Percentiles rank a stretch among this genome's conserved stretches.
phyloP scores from a whole-genome alignment of 768 basidiomycete genomes.

The Tephrocybe sp. region DNA sequence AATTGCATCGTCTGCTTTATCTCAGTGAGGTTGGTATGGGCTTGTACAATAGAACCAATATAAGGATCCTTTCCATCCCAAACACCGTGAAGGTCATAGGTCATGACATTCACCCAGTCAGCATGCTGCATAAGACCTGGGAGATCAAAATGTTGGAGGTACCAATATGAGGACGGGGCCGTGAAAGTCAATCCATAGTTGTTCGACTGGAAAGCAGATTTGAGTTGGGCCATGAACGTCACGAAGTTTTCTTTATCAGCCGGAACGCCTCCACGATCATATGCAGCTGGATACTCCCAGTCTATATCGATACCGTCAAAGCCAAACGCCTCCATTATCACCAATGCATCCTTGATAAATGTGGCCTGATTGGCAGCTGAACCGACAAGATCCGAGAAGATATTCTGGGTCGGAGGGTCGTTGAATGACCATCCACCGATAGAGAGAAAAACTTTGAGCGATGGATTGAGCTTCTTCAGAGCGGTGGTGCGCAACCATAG shows the following conservation, averaged over 20 bases:
- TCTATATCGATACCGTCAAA: constrained; percentile 3
- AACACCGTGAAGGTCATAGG: not conserved
- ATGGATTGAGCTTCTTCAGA: not conserved
- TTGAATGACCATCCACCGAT: constrained; percentile 1
- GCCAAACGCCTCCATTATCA: not conserved
- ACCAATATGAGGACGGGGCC: constrained; percentile 2
- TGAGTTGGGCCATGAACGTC: not conserved
- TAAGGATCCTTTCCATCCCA: constrained; percentile 3
- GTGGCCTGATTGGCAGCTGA: not conserved
- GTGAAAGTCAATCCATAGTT: not conserved
- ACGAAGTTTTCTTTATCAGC: not conserved
- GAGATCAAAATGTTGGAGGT: constrained; percentile 1
- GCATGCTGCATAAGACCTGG: not conserved
- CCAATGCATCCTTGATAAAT: too few species aligned
- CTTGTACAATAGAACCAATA: constrained; percentile 9
- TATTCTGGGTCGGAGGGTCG: constrained; percentile 2
- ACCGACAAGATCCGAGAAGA: not conserved
- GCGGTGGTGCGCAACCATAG: not conserved
- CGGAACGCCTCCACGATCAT: not conserved
- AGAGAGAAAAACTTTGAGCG: constrained; percentile 2
- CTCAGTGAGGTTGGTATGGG: constrained; percentile 22
- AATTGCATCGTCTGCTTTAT: constrained; percentile 16
- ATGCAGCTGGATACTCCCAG: constrained; percentile 1
- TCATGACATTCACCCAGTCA: constrained; percentile 5
- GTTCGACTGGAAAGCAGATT: not conserved